Evolutionary conservation across 179 eudicot species (phyloP).

Genomic region (Vitellaria paradoxa): DNA sequence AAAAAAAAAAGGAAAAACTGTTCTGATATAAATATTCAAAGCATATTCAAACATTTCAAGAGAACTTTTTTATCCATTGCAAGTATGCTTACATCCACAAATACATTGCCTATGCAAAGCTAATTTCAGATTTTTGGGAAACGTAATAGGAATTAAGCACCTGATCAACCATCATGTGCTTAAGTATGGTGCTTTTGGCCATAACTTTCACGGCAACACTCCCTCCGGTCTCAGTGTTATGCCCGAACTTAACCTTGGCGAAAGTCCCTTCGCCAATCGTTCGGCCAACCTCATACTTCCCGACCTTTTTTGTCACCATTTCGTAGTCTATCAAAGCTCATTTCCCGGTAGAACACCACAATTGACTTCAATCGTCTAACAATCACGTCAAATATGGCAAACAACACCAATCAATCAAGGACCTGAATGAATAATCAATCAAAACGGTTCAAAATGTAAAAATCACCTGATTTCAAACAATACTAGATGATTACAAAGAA

Average conservation of each 20-base stretch:
- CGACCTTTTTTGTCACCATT: conserved; percentile 51
- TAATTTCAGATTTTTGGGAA: not conserved
- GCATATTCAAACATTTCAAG: not conserved
- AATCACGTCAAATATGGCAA: not conserved
- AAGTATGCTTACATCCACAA: not conserved
- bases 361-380: not conserved
- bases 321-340: conserved; percentile 30
- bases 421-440: not conserved
- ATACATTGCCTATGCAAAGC: not conserved
- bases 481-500: not conserved
- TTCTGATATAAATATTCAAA: not conserved
- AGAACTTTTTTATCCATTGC: not conserved
- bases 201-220: conserved; percentile 75
- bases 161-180: conserved; percentile 77
- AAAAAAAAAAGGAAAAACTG: not conserved
- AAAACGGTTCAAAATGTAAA: not conserved
- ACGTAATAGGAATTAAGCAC: conserved; percentile 20
- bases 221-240: conserved; percentile 57
- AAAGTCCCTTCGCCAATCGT: conserved; percentile 91
- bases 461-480: not conserved
- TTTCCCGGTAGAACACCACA: conserved; percentile 14
- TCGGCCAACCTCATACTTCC: conserved; percentile 82
- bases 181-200: conserved; percentile 67
- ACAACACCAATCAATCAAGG: not conserved
- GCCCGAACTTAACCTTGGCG: conserved; percentile 83